These are phyloP conservation scores for Blakeslea trispora DNA, from an alignment of 371 early-diverging fungal species.

Conservation along the genomic window DNA sequence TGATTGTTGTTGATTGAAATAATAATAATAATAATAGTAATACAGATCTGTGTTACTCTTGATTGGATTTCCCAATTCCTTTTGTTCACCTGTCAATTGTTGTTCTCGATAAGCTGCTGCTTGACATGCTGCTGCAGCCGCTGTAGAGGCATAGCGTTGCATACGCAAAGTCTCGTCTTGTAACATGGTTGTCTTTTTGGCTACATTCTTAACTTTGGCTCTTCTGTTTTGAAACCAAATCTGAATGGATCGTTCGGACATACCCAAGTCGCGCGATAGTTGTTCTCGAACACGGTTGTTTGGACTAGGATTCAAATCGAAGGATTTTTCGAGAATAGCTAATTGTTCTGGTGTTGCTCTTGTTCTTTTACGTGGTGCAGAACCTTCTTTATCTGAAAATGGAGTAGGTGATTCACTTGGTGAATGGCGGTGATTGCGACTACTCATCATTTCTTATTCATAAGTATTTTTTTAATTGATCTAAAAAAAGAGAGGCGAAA, in stretches of 20 bases:
- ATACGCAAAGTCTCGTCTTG: slow-evolving; percentile 46
- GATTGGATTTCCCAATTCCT: slow-evolving; percentile 15
- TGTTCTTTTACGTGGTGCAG: slow-evolving; percentile 55
- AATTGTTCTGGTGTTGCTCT: slow-evolving; percentile 70
- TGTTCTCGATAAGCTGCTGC: slow-evolving; percentile 25
- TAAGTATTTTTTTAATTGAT: no score
- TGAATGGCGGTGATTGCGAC: not conserved
- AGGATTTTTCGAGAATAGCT: slow-evolving; percentile 66
- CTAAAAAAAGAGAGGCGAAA: no score
- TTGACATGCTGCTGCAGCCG: slow-evolving; percentile 32
- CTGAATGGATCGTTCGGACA: slow-evolving; percentile 90
- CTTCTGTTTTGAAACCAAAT: slow-evolving; percentile 99
- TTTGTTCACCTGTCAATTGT: slow-evolving; percentile 6
- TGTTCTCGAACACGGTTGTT: slow-evolving; percentile 76
- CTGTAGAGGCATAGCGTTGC: slow-evolving; percentile 32
- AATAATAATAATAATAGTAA: slow-evolving; percentile 37
- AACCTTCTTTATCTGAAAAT: slow-evolving; percentile 1
- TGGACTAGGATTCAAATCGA: slow-evolving; percentile 64
- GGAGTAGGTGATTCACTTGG: not conserved
- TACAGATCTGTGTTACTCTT: slow-evolving; percentile 31
- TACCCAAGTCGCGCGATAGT: slow-evolving; percentile 79
- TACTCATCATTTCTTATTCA: not conserved
- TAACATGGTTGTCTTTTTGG: slow-evolving; percentile 45
- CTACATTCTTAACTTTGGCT: slow-evolving; percentile 79
- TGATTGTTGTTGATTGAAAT: slow-evolving; percentile 26